These are phyloP conservation scores for Clohesyomyces aquaticus DNA, from an alignment of 495 filamentous ascomycete genomes.

Conservation along the genomic window DNA sequence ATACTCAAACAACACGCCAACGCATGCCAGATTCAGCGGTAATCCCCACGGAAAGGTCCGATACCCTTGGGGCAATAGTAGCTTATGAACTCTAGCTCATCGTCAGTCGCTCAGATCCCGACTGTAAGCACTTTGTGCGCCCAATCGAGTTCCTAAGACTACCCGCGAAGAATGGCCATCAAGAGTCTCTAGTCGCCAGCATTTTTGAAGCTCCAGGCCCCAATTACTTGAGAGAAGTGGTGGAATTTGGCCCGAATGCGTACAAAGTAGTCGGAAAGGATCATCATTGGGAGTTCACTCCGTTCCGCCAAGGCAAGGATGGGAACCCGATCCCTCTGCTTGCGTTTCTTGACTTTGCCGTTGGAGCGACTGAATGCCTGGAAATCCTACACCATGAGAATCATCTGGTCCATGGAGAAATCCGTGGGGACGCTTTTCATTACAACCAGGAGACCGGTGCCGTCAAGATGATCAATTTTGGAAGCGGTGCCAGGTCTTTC, in stretches of 20 bases:
- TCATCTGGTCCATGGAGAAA: slow-evolving; percentile 82
- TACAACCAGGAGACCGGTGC: slow-evolving; percentile 65
- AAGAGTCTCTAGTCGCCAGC: slow-evolving; percentile 66
- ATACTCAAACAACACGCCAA: background rate
- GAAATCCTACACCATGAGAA: slow-evolving; percentile 86
- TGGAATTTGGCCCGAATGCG: slow-evolving; percentile 76
- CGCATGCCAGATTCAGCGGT: too few relatives aligned
- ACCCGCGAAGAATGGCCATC: slow-evolving; percentile 64
- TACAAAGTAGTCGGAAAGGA: slow-evolving; percentile 40
- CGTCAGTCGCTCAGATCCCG: slow-evolving; percentile 69
- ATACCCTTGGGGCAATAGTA: background rate
- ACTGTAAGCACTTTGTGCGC: slow-evolving; percentile 71
- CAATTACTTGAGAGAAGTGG: slow-evolving; percentile 69
- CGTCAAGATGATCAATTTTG: slow-evolving; percentile 81
- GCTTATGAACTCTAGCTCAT: slow-evolving; percentile 50
- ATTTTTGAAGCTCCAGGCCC: slow-evolving; percentile 79
- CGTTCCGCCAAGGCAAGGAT: slow-evolving; percentile 46
- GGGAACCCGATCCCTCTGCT: slow-evolving; percentile 71
- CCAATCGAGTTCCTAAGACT: slow-evolving; percentile 75
- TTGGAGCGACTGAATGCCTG: slow-evolving; percentile 80
- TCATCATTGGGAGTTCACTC: slow-evolving; percentile 36
- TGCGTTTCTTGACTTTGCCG: slow-evolving; percentile 83
- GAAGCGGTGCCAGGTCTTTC: slow-evolving; percentile 80
- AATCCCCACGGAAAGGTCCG: background rate
- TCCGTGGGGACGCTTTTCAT: slow-evolving; percentile 86